Evolutionary conservation across 257 asterid genomes (phyloP).

Genomic region (Solanum tacnaense): DNA sequence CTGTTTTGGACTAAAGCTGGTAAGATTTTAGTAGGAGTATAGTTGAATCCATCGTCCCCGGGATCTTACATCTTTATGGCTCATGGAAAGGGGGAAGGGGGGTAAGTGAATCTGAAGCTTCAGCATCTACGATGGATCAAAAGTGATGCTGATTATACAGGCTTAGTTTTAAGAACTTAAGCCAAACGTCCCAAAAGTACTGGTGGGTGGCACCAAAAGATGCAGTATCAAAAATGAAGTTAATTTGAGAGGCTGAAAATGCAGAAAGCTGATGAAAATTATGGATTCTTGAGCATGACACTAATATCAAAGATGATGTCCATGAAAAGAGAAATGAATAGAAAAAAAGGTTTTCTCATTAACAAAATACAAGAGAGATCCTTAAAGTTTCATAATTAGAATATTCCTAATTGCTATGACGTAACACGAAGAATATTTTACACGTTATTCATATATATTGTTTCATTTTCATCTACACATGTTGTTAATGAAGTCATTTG

Average conservation of each 20-base stretch:
- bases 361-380: background rate
- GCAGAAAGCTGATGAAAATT: background rate
- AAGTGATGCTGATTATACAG: background rate
- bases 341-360: background rate
- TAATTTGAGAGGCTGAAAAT: background rate
- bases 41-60: background rate
- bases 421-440: background rate
- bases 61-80: background rate
- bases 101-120: background rate
- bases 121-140: background rate
- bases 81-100: background rate
- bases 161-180: background rate
- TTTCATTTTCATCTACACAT: background rate
- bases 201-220: background rate
- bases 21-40: background rate
- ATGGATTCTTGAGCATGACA: background rate
- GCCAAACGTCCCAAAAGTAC: background rate
- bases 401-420: background rate
- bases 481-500: background rate
- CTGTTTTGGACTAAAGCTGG: background rate
- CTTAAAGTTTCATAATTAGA: background rate
- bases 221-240: background rate
- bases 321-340: background rate
- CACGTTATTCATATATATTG: background rate
- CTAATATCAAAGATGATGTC: background rate